A percentile compares a stretch with the other conserved stretches of the same genome.
These are phyloP conservation scores for Pyricularia grisea DNA, from an alignment of 2,329 filamentous ascomycete species.

Conservation along the genomic window DNA sequence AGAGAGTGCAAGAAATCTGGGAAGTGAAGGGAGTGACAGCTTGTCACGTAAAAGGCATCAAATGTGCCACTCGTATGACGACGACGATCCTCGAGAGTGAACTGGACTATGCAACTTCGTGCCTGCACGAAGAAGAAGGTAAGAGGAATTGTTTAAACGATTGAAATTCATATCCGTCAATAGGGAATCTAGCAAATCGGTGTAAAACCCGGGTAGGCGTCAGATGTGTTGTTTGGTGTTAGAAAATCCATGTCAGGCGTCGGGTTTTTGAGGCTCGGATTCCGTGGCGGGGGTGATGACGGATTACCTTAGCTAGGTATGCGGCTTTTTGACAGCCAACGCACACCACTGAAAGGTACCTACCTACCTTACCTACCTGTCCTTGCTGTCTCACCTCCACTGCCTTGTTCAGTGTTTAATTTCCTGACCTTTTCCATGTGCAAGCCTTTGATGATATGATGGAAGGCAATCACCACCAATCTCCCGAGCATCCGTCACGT, in stretches of 20 bases:
- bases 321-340: background rate
- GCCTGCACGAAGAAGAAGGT: background rate
- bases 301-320: background rate
- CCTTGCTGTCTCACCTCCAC: background rate
- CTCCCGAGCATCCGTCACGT: background rate
- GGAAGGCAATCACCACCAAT: background rate
- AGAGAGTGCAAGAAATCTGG: background rate
- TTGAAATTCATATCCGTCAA: background rate
- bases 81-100: background rate
- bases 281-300: background rate
- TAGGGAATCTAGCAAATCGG: background rate
- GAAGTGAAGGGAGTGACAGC: background rate
- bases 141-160: background rate
- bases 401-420: no score
- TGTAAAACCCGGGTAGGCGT: background rate
- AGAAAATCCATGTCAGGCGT: background rate
- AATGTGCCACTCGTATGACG: background rate
- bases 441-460: no score
- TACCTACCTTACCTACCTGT: no score
- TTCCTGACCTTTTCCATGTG: no score
- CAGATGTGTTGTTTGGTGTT: background rate
- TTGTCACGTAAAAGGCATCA: background rate
- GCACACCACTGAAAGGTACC: background rate
- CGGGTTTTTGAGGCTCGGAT: background rate
- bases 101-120: background rate